A percentile compares a stretch with the other conserved stretches of the same genome.
phyloP scores from a whole-genome alignment of 179 eudicot genomes.

The Actinidia polygama region DNA sequence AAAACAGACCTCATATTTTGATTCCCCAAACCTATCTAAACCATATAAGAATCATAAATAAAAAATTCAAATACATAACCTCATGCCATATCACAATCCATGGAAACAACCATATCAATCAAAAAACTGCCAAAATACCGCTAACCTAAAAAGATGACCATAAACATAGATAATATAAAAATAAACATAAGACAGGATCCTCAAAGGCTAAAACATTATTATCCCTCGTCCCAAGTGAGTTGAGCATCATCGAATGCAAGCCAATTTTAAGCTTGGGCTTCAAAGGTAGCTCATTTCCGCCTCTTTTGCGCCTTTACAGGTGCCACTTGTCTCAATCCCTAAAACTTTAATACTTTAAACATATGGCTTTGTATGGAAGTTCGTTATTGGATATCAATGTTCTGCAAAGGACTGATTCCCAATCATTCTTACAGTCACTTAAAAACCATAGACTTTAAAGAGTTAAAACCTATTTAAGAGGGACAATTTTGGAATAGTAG shows the following conservation, averaged over 20 bases:
- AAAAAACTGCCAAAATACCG: neutral
- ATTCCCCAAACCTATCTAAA: too few relatives aligned
- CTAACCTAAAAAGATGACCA: neutral
- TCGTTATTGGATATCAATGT: too few relatives aligned
- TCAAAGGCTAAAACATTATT: neutral
- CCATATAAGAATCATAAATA: too few relatives aligned
- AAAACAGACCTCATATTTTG: too few relatives aligned
- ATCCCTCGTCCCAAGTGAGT: neutral
- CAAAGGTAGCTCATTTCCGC: neutral
- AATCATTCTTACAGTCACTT: too few relatives aligned
- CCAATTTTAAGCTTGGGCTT: slow-evolving; percentile 12
- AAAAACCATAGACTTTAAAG: too few relatives aligned
- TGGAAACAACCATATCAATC: neutral
- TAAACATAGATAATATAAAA: neutral
- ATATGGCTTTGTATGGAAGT: too few relatives aligned
- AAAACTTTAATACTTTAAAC: too few relatives aligned
- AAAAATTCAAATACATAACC: neutral
- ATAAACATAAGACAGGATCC: neutral
- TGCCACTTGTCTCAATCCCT: neutral
- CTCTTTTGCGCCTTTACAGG: neutral
- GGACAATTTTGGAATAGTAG: too few relatives aligned
- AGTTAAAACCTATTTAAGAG: too few relatives aligned
- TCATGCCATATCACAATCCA: neutral
- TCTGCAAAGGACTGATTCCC: too few relatives aligned
- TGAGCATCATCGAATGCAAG: too few relatives aligned